Base-by-base conservation (phyloP, 2,329 filamentous ascomycete genomes). In the Hymenotorrendiella dingleyae region DNA sequence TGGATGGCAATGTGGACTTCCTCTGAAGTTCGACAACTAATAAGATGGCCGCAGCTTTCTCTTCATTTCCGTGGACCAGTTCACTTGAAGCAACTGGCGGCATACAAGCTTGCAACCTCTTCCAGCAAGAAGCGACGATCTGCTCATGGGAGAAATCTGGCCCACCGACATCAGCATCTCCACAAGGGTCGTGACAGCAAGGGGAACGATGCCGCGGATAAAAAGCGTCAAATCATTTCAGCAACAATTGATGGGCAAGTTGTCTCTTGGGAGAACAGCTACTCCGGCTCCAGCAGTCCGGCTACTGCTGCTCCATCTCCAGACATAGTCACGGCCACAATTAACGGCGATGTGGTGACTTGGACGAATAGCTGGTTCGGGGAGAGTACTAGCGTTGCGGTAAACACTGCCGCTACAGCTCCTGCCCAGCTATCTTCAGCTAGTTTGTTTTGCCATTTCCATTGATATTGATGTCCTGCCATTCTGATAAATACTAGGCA, bases 21-120 rank as follows among this genome's bases (percentile, higher is more conserved):
- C 6, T 17, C 19, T 16, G 29, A 10, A 23, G 14, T 20, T 17
- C 10, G 9, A 32, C 14, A 28, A 28, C 34, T 22, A 10, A 44
- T 5, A 10, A 9, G 4, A 12, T 36, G 10, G n/a, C n/a, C 16
- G 5, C 46, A 87, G 83, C 69, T 89, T 22, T 86, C 83, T 1
- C 63, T 86, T 48, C 81, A 87, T 60, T 71, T 89, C 57, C 80
- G 84, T 53, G 86, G 85, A 3, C 84, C 85, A 1, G 62, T 86
- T 53, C 65, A 74, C 28, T 60, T 90, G 23, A 78, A 78, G 57
- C 73, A 85, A 52, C 70, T 88, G 42, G 85, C 83, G 9, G 79
- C 80, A 42, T 90, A 88, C 63, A 72, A 69, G 34, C 72, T 77
- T n/a, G 67, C 67, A 17, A 49, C 48, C 19, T 5, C 33, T 22